Evolutionary conservation across 2,329 filamentous ascomycete genomes (phyloP), one percentile per base, ranked within the genome.

Genomic region (Zymoseptoria ardabiliae): DNA sequence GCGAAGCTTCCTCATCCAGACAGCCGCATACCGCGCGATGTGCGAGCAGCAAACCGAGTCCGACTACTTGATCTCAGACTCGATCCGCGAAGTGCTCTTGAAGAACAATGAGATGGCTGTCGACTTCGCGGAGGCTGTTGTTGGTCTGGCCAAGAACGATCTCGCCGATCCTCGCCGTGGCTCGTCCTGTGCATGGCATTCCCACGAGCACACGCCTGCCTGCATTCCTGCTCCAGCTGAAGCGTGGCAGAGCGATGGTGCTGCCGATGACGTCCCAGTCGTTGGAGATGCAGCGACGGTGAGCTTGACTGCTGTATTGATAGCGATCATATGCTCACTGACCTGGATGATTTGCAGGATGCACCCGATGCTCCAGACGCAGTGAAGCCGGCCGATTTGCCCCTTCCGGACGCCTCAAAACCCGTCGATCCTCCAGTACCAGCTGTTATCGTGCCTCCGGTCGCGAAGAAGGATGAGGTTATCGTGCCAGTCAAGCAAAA

Each of bases 1-100:
- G 72, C 68, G 70, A 48, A 61, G 58, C 50, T 74, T 74, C 64
- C 67, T 74, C 35, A 56, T 69, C 23, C 53, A 59, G 21, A 73
- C 70, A 2, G 71, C 72, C 9, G 72, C 71, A 5, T 73, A 67
- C 57, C 65, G 71, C 22, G 58, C 60, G 10, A 58, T 73, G 20
- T 66, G 64, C 56, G 69, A 71, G 53, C 41, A 59, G 4, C 54
- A 58, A 9, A 23, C 64, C 10, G 57, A 54, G 21, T 55, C 60
- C 7, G 61, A 57, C 13, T 52, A 63, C 17, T 65, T 62, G 50
- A 49, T 73, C 10, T 63, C 62, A 21, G 67, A 71, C 22, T 62
- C 64, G 13, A 67, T 73, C 61, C 59, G 64, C 41, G 61, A 57
- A 5, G 57, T 70, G 9, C 23, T 74, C 22, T 53, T 55, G 19